Percentiles rank a stretch among this genome's conserved stretches.
These are phyloP conservation scores for Quercus berberidifolia DNA, from an alignment of 306 rosid genomes.

Conservation along the genomic window DNA sequence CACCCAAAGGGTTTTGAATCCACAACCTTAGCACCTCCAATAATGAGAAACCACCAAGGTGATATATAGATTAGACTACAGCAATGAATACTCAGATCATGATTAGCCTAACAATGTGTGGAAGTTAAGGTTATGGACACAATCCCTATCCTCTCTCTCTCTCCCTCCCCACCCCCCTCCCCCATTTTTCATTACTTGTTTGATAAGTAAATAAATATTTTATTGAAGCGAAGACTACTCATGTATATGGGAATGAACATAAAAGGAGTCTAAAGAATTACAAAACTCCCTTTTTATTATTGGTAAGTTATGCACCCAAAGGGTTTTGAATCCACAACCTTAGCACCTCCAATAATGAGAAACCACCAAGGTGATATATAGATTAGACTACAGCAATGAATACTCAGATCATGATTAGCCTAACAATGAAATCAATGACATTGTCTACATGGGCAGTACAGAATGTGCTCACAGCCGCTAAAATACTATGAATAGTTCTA, in stretches of 20 bases:
- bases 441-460: background rate
- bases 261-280: too few relatives aligned
- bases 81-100: background rate
- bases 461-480: too few relatives aligned
- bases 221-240: too few relatives aligned
- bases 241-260: too few relatives aligned
- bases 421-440: background rate
- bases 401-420: background rate
- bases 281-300: too few relatives aligned
- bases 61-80: background rate
- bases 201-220: too few relatives aligned
- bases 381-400: background rate
- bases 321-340: too few relatives aligned
- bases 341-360: background rate
- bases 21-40: too few relatives aligned
- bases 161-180: rapidly evolving
- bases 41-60: background rate
- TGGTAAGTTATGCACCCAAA: too few relatives aligned
- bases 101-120: background rate
- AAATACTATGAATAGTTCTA: background rate
- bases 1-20: too few relatives aligned
- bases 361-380: background rate
- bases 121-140: background rate
- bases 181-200: too few relatives aligned
- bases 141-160: background rate